A percentile compares a stretch with the other conserved stretches of the same genome.
Evolutionary conservation across 345 rosid genomes (phyloP).

Genomic region (Bruguiera gymnorhiza): DNA sequence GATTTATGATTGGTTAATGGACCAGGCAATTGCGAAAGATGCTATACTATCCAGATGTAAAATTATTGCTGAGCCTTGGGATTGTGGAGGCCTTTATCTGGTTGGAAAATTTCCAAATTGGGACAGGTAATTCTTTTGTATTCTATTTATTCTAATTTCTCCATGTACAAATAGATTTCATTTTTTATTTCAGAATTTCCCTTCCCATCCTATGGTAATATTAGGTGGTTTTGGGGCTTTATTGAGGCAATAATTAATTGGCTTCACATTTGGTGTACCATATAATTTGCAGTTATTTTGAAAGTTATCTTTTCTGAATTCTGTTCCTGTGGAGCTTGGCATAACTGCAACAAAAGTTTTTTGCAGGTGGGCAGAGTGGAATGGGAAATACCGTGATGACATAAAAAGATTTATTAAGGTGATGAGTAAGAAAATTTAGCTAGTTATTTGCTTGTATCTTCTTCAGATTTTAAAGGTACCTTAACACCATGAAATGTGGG

Average conservation of each 20-base stretch:
- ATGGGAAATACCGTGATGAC: constrained; percentile 93
- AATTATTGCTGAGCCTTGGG: constrained; percentile 96
- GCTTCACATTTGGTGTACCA: background rate
- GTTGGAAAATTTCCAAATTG: constrained; percentile 94
- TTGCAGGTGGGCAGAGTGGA: constrained; percentile 98
- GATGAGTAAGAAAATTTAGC: constrained; percentile 4
- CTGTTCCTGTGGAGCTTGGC: background rate
- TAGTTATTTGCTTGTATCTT: background rate
- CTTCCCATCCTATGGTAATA: background rate
- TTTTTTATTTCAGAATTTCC: background rate
- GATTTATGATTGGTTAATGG: constrained; percentile 16
- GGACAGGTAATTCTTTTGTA: constrained; percentile 58
- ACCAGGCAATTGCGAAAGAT: constrained; percentile 89
- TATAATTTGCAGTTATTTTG: constrained; percentile 4
- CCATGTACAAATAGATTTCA: background rate
- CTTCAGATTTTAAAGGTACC: background rate
- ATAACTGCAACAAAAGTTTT: constrained; percentile 13
- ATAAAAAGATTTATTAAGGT: constrained; percentile 85
- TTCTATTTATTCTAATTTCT: background rate
- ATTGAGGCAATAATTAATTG: background rate
- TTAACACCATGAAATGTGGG: constrained; percentile 1
- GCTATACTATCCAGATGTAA: constrained; percentile 74
- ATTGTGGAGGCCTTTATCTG: constrained; percentile 93
- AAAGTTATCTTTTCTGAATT: background rate
- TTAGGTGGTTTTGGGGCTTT: background rate